phyloP scores from a whole-genome alignment of 306 rosid species.

The Acmispon strigosus region DNA sequence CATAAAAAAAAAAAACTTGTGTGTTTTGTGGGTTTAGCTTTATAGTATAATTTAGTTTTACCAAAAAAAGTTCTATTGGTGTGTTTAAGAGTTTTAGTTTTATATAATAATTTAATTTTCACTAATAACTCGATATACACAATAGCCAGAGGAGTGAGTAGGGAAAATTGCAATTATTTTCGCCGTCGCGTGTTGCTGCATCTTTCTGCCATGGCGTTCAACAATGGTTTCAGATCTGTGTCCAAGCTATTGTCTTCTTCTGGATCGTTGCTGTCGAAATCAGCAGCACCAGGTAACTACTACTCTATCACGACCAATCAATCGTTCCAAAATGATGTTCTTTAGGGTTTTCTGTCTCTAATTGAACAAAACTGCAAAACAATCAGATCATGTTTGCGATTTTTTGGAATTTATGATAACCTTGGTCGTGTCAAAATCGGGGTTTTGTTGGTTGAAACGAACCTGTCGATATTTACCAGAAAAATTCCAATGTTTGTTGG shows the following conservation, averaged over 20 bases:
- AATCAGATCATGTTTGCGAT: not conserved
- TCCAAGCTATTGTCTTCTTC: not conserved
- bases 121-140: not conserved
- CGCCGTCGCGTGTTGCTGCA: not conserved
- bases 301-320: not conserved
- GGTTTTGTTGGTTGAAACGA: not conserved
- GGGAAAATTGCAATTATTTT: not conserved
- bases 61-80: too few species aligned
- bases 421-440: not conserved
- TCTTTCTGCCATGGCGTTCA: not conserved
- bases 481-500: not conserved
- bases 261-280: not conserved
- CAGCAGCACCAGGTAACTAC: conserved; percentile 3
- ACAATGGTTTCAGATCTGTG: conserved; percentile 12
- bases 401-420: not conserved
- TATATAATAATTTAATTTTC: too few species aligned
- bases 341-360: not conserved
- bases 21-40: too few species aligned
- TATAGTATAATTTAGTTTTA: too few species aligned
- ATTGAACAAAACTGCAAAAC: not conserved
- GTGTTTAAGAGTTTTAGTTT: too few species aligned
- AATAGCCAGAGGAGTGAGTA: not conserved
- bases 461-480: not conserved
- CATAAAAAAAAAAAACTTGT: too few species aligned
- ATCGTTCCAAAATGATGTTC: not conserved